Evolutionary conservation across 2,329 filamentous ascomycete genomes (phyloP), one percentile per base, ranked within the genome.

Genomic region (Moelleriella libera): DNA sequence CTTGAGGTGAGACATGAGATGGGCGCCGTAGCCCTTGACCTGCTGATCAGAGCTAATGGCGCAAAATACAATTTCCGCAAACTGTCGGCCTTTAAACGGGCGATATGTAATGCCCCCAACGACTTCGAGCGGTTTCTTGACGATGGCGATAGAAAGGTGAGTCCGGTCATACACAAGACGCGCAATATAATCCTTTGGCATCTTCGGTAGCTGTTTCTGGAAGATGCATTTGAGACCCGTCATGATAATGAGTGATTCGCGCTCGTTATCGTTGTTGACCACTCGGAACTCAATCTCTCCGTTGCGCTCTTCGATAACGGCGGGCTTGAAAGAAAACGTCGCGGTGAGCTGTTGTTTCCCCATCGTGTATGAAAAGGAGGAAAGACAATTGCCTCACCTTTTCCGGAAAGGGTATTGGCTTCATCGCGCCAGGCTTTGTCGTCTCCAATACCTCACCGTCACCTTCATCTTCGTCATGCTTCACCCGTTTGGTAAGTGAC

Each of bases 161-260:
- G 90, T 95, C 46, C 92, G 83, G 65, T 98, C 92, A 68, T 98
- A 98, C 49, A 98, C 92, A 6, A 98, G 79, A 40, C 92, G 85
- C 4, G 92, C 92, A 57, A 98, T 97, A 63, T 98, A 98, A 61
- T 97, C 92, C 65, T 97, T 96, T 11, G 92, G 92, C 92, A 98
- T 98, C 66, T 97, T 97, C 0, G 92, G 92, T 5, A 98, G 74
- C 61, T 98, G 92, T 58, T 97, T 97, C 63, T 98, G 92, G 59
- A 98, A 97, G 54, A 98, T 94, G 61, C 89, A 95, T 63, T 97
- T 98, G 48, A 98, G 72, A 11, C 92, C 92, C 0, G 90, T 96
- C 50, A 98, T 74, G 56, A 98, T 94, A 60, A 97, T 94, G 54
- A 89, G 82, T 60, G 86, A 94, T 59, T 95, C 88, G 53, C 84